phyloP scores from a whole-genome alignment of 768 basidiomycete genomes.

The Amanita molliuscula region DNA sequence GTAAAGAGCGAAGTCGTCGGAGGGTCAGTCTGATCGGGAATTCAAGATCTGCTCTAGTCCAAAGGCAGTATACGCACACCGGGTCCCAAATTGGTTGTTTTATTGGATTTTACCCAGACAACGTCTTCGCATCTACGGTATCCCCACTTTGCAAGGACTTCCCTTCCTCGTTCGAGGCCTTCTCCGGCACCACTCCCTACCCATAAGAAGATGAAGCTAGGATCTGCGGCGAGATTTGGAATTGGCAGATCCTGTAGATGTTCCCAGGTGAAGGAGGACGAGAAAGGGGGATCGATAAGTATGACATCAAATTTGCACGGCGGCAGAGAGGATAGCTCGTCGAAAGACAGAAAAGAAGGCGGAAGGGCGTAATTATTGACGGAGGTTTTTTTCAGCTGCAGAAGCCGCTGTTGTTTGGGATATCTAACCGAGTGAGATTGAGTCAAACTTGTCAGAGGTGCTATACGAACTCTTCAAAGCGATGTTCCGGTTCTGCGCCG shows the following conservation, averaged over 20 bases:
- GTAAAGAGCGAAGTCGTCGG: conserved; percentile 81
- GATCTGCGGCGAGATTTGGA: conserved; percentile 76
- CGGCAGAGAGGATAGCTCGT: conserved; percentile 43
- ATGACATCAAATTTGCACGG: conserved; percentile 83
- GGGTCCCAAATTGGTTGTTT: conserved; percentile 56
- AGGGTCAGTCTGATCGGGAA: conserved; percentile 54
- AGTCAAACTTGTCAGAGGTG: neutral
- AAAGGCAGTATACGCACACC: conserved; percentile 40
- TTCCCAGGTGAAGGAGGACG: conserved; percentile 79
- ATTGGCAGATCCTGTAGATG: conserved; percentile 76
- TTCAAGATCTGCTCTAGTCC: conserved; percentile 2
- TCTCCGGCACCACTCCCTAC: conserved; percentile 86
- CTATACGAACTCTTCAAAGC: conserved; percentile 82
- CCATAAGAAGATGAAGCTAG: conserved; percentile 93
- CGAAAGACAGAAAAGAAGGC: conserved; percentile 60
- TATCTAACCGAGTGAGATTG: conserved; percentile 44
- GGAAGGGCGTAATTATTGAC: conserved; percentile 62
- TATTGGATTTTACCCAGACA: conserved; percentile 97
- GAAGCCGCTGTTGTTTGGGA: conserved; percentile 83
- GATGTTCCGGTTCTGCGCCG: conserved; percentile 77
- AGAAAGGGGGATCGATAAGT: conserved; percentile 84
- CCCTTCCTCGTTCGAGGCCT: conserved; percentile 85
- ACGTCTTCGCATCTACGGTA: conserved; percentile 94
- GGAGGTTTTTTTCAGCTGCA: conserved; percentile 73
- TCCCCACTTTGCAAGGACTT: conserved; percentile 89